Evolutionary conservation across 805 yeast species (phyloP), one percentile per base, ranked within the genome.

Genomic region (Metschnikowia matae): DNA sequence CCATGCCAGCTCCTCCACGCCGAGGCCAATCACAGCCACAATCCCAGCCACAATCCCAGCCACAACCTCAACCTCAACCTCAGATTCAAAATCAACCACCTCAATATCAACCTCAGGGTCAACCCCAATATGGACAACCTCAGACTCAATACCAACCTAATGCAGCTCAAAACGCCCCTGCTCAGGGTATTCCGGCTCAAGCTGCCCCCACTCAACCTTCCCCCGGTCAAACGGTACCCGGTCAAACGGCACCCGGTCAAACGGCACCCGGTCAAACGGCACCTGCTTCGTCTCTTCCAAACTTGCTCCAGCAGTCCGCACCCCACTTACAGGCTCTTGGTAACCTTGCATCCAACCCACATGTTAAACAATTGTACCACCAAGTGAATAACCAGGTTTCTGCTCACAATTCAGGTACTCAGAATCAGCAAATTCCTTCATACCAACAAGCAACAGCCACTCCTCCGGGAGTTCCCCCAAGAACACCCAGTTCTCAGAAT

Each of bases 1-100:
- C 70, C 2, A 66, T 71, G 50, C 75, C 79, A 1, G 66, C 75
- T 10, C 81, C 81, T 1, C 84, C 84, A 0, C 65, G 59, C 46
- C 67, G 80, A 11, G 43, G 32, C 3, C 34, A 39, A 13, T 2
- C 32, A 18, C 41, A 20, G 41, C 26, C 41, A n/a, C 35, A 35
- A 35, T n/a, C 17, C 4, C 37, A 3, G 7, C 3, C 5, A 15
- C 37, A 35, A 35, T n/a, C 17, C 4, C 37, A 3, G 7, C 3
- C 5, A 15, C 37, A 35, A 34, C 15, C 15, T 6, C 38, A 35
- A 17, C 7, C 0, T 15, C 41, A n/a, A 7, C 5, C n/a, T 23
- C 29, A 26, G 13, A 26, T 1, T 26, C 29, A 26, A 26, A 26
- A 26, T 8, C 29, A 26, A 3, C 29, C 29, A 8, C 29, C 29